Percentiles rank a stretch among this genome's conserved stretches.
Conservation (phyloP, 1,284 basidiomycete genomes). For the Cryptococcus deneoformans region DNA sequence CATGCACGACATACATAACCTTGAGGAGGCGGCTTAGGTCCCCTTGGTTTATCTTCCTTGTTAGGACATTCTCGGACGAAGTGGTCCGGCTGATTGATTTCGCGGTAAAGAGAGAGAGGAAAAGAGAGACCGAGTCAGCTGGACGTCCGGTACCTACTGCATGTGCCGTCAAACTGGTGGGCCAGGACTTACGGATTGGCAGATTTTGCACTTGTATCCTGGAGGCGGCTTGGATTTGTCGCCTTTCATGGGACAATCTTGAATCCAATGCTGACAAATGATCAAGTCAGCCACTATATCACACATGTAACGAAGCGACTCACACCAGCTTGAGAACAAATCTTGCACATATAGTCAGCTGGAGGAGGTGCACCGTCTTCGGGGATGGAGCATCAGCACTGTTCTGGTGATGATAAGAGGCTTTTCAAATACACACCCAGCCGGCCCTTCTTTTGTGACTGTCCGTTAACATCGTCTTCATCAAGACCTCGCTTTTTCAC, state of each 20-base stretch:
- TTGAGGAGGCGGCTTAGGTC: slow-evolving; percentile 64
- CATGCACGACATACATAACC: slow-evolving; percentile 87
- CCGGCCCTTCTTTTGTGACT: slow-evolving; percentile 52
- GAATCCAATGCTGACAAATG: slow-evolving; percentile 41
- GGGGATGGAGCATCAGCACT: neutral
- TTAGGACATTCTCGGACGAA: slow-evolving; percentile 83
- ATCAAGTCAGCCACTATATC: neutral
- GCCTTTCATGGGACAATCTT: slow-evolving; percentile 44
- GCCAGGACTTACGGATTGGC: slow-evolving; percentile 33
- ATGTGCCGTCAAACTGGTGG: too few relatives aligned
- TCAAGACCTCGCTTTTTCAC: slow-evolving; percentile 58
- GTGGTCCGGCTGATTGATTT: slow-evolving; percentile 62
- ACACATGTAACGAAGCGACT: neutral
- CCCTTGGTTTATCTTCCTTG: slow-evolving; percentile 56
- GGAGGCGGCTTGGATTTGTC: slow-evolving; percentile 26
- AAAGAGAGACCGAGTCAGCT: too few relatives aligned
- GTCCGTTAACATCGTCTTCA: slow-evolving; percentile 23
- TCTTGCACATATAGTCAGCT: slow-evolving; percentile 79
- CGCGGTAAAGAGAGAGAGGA: neutral
- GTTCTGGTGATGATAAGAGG: neutral
- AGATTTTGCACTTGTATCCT: slow-evolving; percentile 47
- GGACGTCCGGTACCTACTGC: too few relatives aligned
- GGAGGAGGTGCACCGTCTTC: slow-evolving; percentile 55
- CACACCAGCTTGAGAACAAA: slow-evolving; percentile 61
- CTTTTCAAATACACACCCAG: neutral